Base-by-base conservation (phyloP, 441 rosid species). In the Gossypium schwendimanii region DNA sequence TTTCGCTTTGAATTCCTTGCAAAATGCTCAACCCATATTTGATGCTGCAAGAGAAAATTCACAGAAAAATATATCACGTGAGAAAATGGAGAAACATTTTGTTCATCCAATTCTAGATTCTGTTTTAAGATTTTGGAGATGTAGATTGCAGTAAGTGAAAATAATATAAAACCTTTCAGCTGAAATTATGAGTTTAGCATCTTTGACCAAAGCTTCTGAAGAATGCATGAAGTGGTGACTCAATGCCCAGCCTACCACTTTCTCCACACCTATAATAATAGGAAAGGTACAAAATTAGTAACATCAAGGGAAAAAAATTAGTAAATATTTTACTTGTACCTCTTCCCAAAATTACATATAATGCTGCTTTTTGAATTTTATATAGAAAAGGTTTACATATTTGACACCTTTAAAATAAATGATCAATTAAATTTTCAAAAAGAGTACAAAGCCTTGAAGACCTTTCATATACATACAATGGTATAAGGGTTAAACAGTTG, bases 211-310 rank as follows among this genome's bases (percentile, higher is more conserved):
- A 74, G 84, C 84, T 81, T 90, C 91, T 21, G 88, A 74, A 72
- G 84, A 81, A 77, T 87, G 86, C 98, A 90, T 91, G 65, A 89
- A 89, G 72, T 90, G 96, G 80, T 90, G 87, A 77, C 97, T 84
- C 45, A 89, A 69, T 53, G 97, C 96, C 98, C 97, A 96, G 66
- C 99, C 99, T 24, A 91, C 93, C 70, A 89, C 83, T 86, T 91
- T 96, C 82, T 96, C 99, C 75, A 85, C 97, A 74, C 91, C 99
- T 96, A 73, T 26, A 15, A 63, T 55, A 63, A 69, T 4, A 63
- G n/a, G 55, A 61, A 59, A 59, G 9, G 62, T 55, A 44, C 63
- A 7, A 63, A 70, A 72, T 79, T 28, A 81, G 44, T 68, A 65
- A 74, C 18, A 75, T 6, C 18, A 54, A 68, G 14, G 33, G 62